Evolutionary conservation across 176 grass and related monocot genomes (phyloP), one percentile per base, ranked within the genome.

Genomic region (Bonia amplexicaulis): DNA sequence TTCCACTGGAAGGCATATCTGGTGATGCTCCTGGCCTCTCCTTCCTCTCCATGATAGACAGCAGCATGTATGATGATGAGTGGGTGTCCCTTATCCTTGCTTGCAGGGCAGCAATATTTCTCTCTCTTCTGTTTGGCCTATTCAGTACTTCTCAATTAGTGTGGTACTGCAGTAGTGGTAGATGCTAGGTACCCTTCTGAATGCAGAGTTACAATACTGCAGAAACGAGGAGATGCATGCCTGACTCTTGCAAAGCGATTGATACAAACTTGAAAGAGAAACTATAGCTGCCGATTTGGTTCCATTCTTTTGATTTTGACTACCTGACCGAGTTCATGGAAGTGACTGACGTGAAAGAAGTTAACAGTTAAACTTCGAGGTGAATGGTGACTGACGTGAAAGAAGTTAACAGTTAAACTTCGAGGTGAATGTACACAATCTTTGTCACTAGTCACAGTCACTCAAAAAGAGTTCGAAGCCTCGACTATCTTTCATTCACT

Each of bases 61-160:
- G n/a, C 52, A 45, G n/a, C 52, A 37, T 66, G 51, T 66, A 33
- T 66, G 41, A 60, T 66, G 41, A 60, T 47, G 39, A 67, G 58
- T 88, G 66, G 23, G 40, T 79, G 35, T 7, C 27, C 45, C 71
- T 81, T 81, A 71, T 81, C 88, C 76, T 85, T 26, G 52, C 23
- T 20, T 52, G 2, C 11, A 45, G 46, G 46, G 33, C 48, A 76
- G 6, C 12, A 12, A 27, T 19, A 40, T 60, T 49, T 35, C 15
- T 29, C 2, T 35, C 0, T 22, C 22, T 66, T 35, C 6, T 52
- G 31, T 23, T 26, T 60, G 58, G 58, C 4, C 4, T 2, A 12
- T 23, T 33, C 14, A 65, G 62, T 3, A 59, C 9, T n/a, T 11
- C 23, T 58, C 55, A 11, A 59, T 23, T 23, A 59, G 22, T 22